A percentile compares a stretch with the other conserved stretches of the same genome.
phyloP scores from a whole-genome alignment of 768 basidiomycete genomes.

The Rhodotorula babjevae region DNA sequence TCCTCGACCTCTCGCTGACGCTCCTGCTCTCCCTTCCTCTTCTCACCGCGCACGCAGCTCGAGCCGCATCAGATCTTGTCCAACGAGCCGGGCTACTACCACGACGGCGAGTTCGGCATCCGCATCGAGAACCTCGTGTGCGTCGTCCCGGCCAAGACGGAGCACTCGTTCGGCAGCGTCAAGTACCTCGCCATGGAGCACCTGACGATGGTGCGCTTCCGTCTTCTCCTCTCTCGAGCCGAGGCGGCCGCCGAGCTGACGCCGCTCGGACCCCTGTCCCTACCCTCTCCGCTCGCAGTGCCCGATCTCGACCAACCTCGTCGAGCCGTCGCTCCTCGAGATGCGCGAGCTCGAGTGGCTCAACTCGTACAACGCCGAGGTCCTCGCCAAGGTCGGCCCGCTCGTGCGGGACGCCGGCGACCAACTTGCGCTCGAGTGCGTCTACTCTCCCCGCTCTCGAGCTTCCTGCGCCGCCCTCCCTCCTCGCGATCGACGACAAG shows the following conservation, averaged over 20 bases:
- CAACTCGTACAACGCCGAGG: constrained; percentile 74
- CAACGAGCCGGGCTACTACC: constrained; percentile 52
- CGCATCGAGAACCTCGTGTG: constrained; percentile 89
- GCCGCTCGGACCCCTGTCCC: no score
- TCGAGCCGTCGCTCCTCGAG: constrained; percentile 62
- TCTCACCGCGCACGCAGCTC: constrained; percentile 54
- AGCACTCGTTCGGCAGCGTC: constrained; percentile 72
- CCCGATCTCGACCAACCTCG: constrained; percentile 79
- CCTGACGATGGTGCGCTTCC: constrained; percentile 69
- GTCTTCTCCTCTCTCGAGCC: not conserved
- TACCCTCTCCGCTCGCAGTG: constrained; percentile 52
- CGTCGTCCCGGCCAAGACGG: constrained; percentile 52
- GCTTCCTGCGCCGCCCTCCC: not conserved
- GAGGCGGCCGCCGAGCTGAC: no score
- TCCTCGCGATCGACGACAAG: not conserved
- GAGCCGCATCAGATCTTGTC: constrained; percentile 85
- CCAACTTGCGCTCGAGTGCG: constrained; percentile 46
- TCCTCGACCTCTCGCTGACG: not conserved
- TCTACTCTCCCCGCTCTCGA: not conserved
- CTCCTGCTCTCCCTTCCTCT: no score
- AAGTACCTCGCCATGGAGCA: constrained; percentile 80
- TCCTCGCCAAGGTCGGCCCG: constrained; percentile 66
- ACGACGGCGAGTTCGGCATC: constrained; percentile 82
- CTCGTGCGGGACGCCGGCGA: constrained; percentile 59
- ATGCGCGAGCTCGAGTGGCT: constrained; percentile 73